Evolutionary conservation across 768 basidiomycete species (phyloP).

Genomic region (Calocera cornea): DNA sequence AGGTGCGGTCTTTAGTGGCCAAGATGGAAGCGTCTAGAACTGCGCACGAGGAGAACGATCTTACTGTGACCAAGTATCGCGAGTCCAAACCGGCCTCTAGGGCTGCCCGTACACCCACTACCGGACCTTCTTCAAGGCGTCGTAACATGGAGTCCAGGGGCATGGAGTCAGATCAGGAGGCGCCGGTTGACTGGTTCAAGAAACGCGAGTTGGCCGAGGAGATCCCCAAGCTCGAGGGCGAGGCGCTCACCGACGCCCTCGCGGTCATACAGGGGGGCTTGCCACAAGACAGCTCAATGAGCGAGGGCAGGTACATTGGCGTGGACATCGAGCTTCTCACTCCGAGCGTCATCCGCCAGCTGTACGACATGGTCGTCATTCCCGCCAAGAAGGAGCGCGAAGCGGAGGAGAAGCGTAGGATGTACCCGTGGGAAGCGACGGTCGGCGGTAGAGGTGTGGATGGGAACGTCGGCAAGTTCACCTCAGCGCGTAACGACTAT

Average conservation of each 20-base stretch:
- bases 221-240: constrained; percentile 70
- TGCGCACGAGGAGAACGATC: constrained; percentile 33
- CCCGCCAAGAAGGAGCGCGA: constrained; percentile 27
- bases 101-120: constrained; percentile 7
- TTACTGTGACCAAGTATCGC: constrained; percentile 34
- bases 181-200: constrained; percentile 70
- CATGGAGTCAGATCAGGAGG: constrained; percentile 13
- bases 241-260: constrained; percentile 78
- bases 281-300: constrained; percentile 27
- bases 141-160: constrained; percentile 15
- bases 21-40: constrained; percentile 31
- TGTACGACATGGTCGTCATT: constrained; percentile 90
- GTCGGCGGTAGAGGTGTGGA: constrained; percentile 16
- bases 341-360: constrained; percentile 68
- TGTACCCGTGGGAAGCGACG: constrained; percentile 9
- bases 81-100: constrained; percentile 20
- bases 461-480: constrained; percentile 16
- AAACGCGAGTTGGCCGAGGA: constrained; percentile 98
- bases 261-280: constrained; percentile 90
- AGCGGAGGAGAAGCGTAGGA: constrained; percentile 27
- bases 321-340: constrained; percentile 92
- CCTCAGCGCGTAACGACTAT: constrained; percentile 15
- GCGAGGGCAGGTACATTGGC: constrained; percentile 74
- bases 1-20: too few species aligned
- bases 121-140: background rate